phyloP scores from a whole-genome alignment of 2,329 filamentous ascomycete genomes.

The Coniochaeta sp. region DNA sequence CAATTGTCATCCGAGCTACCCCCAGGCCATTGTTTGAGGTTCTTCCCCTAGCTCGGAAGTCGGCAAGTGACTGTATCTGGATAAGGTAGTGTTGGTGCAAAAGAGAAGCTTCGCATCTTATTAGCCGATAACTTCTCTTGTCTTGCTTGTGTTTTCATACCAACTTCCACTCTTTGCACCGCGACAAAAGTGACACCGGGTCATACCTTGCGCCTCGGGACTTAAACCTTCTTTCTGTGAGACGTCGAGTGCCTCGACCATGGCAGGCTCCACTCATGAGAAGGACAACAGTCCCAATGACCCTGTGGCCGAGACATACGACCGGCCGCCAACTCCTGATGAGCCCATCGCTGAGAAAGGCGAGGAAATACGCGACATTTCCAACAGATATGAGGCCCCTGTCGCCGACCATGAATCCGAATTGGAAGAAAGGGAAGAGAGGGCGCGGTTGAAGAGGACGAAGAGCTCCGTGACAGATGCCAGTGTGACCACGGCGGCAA shows the following conservation, averaged over 20 bases:
- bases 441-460: slow-evolving; percentile 30
- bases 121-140: not conserved
- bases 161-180: not conserved
- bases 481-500: slow-evolving; percentile 40
- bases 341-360: slow-evolving; percentile 11
- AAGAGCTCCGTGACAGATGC: slow-evolving; percentile 48
- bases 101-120: not conserved
- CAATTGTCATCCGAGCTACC: not conserved
- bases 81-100: not conserved
- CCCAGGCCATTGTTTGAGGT: not conserved
- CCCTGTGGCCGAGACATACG: slow-evolving; percentile 12
- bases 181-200: not conserved
- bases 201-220: not conserved
- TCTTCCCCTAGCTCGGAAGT: slow-evolving; percentile 2
- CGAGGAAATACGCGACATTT: slow-evolving; percentile 7
- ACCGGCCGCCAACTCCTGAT: slow-evolving; percentile 6
- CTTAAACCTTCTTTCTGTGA: not conserved
- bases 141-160: not conserved
- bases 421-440: slow-evolving; percentile 17
- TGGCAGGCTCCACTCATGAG: slow-evolving; percentile 8
- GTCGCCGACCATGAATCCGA: slow-evolving; percentile 9
- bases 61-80: not conserved
- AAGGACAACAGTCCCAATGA: slow-evolving; percentile 12
- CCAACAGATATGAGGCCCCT: slow-evolving; percentile 1
- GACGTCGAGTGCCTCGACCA: not conserved